phyloP scores from a whole-genome alignment of 164 flowering plant species.

The Vitis riparia region DNA sequence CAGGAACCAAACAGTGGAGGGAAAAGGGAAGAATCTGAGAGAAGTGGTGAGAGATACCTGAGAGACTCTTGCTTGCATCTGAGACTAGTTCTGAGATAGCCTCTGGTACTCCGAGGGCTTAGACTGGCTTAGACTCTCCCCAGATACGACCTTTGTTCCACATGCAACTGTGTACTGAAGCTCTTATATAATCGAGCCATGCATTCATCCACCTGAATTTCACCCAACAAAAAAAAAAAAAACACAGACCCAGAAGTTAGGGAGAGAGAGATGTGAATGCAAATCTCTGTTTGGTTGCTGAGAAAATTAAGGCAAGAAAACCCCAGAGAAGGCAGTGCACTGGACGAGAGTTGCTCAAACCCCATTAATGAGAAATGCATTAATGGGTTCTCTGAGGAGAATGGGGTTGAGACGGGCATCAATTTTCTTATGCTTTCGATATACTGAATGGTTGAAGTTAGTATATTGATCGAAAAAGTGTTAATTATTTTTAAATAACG shows the following conservation, averaged over 20 bases:
- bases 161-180: slow-evolving; percentile 61
- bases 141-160: slow-evolving; percentile 26
- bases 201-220: slow-evolving; percentile 67
- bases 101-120: slow-evolving; percentile 80
- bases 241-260: background rate
- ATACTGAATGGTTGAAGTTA: no score
- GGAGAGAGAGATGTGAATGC: background rate
- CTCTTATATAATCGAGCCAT: slow-evolving; percentile 92
- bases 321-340: background rate
- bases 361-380: background rate
- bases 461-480: no score
- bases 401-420: slow-evolving; percentile 67
- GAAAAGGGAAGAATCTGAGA: background rate
- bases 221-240: slow-evolving; percentile 2
- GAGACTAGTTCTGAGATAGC: slow-evolving; percentile 65
- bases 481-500: no score
- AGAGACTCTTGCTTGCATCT: slow-evolving; percentile 89
- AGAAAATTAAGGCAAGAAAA: slow-evolving; percentile 6
- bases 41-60: slow-evolving; percentile 34
- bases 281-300: background rate
- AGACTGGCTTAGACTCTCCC: slow-evolving; percentile 70
- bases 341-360: no score
- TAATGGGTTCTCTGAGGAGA: slow-evolving; percentile 74
- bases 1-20: background rate
- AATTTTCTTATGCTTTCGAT: slow-evolving; percentile 46